phyloP scores from a whole-genome alignment of 352 stramenopile species.

The Blastocystis sp. region DNA sequence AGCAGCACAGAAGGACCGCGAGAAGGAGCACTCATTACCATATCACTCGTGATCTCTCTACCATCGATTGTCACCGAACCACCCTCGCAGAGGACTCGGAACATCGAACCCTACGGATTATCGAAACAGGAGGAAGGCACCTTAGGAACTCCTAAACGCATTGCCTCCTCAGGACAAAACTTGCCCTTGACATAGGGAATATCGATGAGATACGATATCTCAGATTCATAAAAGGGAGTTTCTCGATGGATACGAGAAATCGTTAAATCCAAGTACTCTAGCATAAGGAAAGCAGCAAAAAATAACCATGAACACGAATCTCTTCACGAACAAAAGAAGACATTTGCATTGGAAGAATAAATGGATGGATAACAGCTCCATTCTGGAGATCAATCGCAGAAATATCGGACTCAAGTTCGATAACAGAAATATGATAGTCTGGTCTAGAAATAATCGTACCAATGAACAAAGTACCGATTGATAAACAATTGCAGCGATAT shows the following conservation, averaged over 20 bases:
- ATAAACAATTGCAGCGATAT: constrained; percentile 11
- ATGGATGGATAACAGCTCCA: neutral
- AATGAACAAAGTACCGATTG: neutral
- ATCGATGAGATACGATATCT: constrained; percentile 18
- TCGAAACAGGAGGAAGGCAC: neutral
- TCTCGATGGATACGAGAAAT: neutral
- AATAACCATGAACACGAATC: neutral
- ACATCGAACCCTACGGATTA: neutral
- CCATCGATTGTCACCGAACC: neutral
- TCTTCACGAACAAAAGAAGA: neutral
- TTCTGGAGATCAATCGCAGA: neutral
- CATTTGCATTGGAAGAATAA: neutral
- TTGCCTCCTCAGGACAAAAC: constrained; percentile 21
- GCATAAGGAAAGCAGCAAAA: neutral
- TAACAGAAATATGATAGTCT: neutral
- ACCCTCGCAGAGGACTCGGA: neutral
- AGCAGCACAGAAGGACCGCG: constrained; percentile 8
- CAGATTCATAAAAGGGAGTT: neutral
- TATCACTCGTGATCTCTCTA: neutral
- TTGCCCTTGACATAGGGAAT: constrained; percentile 26
- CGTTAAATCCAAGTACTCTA: neutral
- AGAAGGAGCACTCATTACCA: constrained; percentile 23
- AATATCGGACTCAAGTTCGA: neutral
- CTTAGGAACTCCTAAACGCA: neutral
- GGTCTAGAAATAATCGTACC: neutral